Conservation (phyloP, 176 grass and related monocot genomes). For the Neostapfia colusana region DNA sequence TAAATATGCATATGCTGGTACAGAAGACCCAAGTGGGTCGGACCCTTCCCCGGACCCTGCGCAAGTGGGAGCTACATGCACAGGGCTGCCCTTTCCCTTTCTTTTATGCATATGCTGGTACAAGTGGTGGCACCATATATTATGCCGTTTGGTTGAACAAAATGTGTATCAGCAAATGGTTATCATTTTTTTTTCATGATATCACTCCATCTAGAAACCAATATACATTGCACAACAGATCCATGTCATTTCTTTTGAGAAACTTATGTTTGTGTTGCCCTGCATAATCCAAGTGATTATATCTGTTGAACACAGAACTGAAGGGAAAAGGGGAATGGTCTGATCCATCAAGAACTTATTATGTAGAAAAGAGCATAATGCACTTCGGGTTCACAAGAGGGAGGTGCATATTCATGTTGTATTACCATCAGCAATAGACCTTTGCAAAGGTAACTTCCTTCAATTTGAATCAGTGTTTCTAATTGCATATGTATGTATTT, state of each 20-base stretch:
- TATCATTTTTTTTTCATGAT: neutral
- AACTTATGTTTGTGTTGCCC: neutral
- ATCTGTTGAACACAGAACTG: slow-evolving; percentile 8
- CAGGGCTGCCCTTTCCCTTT: too few species aligned
- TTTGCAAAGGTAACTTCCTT: slow-evolving; percentile 29
- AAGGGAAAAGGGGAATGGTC: neutral
- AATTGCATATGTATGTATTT: slow-evolving; percentile 17
- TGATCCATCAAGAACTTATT: slow-evolving; percentile 4
- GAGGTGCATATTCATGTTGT: neutral
- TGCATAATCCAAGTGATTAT: neutral
- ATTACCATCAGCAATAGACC: neutral
- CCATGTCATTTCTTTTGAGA: neutral
- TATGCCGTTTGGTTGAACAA: neutral
- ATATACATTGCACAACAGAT: neutral
- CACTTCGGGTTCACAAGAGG: slow-evolving; percentile 5
- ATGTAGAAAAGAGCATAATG: neutral
- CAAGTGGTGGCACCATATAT: neutral
- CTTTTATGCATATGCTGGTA: slow-evolving; percentile 1
- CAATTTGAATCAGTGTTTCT: neutral
- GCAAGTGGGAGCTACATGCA: too few species aligned
- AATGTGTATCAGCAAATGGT: neutral
- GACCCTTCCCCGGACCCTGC: too few species aligned
- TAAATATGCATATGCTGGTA: neutral
- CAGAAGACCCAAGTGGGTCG: too few species aligned
- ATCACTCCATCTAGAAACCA: slow-evolving; percentile 2